Evolutionary conservation across 179 eudicot species (phyloP).

Genomic region (Beta lomatogona): DNA sequence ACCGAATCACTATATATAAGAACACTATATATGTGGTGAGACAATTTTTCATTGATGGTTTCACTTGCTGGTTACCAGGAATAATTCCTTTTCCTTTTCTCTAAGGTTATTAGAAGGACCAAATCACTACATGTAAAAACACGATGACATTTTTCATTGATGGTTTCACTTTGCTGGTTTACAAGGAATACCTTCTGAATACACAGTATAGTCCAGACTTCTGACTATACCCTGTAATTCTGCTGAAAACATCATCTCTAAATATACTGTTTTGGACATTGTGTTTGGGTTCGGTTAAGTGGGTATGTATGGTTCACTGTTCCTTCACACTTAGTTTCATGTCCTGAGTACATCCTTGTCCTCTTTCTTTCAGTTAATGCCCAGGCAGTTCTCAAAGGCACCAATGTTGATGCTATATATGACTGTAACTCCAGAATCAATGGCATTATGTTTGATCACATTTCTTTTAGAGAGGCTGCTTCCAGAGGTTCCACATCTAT

Average conservation of each 20-base stretch:
- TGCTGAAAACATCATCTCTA: neutral
- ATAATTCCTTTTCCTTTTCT: no score
- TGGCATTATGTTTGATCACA: slow-evolving; percentile 68
- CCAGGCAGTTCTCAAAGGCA: slow-evolving; percentile 89
- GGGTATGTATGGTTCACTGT: neutral
- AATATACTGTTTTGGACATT: neutral
- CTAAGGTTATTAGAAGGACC: no score
- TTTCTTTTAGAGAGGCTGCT: slow-evolving; percentile 81
- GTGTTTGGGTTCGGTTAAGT: neutral
- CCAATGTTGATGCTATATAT: slow-evolving; percentile 63
- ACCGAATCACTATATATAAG: no score
- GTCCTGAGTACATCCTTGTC: neutral
- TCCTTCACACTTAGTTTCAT: neutral
- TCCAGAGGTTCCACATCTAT: slow-evolving; percentile 71
- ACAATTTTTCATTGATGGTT: no score
- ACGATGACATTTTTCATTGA: no score
- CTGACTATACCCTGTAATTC: slow-evolving; percentile 9
- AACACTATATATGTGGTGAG: no score
- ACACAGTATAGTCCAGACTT: slow-evolving; percentile 26
- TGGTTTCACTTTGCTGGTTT: slow-evolving; percentile 29
- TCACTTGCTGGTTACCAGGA: no score
- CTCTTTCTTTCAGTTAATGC: slow-evolving; percentile 68
- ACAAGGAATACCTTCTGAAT: slow-evolving; percentile 33
- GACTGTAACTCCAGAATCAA: slow-evolving; percentile 62
- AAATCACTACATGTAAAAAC: no score